Base-by-base conservation (phyloP, 257 asterid species). In the Solanum commersonii region DNA sequence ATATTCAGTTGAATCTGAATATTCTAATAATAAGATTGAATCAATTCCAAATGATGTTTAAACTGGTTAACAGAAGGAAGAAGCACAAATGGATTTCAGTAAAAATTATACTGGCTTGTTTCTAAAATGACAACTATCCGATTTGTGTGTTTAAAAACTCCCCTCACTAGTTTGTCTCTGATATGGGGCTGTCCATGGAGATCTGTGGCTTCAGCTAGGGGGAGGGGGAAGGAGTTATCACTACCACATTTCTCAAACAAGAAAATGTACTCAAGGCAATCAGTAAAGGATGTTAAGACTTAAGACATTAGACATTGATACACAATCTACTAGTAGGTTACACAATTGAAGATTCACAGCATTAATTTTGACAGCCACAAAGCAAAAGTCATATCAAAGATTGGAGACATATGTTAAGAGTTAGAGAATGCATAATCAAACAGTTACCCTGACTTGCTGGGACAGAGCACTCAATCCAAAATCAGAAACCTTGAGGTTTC, bases 401-500 rank as follows among this genome's bases (percentile, higher is more conserved):
- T 18, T 46, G 42, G 68, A 9, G 40, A 46, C 68, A 29, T 15
- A 81, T 44, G 25, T 44, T 4, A 79, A 46, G 40, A 29, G 72
- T 31, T 73, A 2, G 70, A 59, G 34, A 85, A 67, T 31, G 27
- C 37, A 34, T 34, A 34, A 34, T 34, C 37, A 34, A 23, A 89
- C 65, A 89, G 63, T 90, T 93, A 96, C 99, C 98, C 94, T 92
- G 93, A 95, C 95, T 95, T 96, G 98, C 92, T 94, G 98, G 90
- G 98, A 96, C 65, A 96, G 94, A 88, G 99, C 99, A 92, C 99
- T 95, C 88, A 96, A 91, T 25, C 99, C 99, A 88, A 95, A 96
- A 91, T 96, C 99, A 35, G 99, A 96, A 89, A 96, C 95, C 89
- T 95, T 96, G 88, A 96, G 98, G 89, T 94, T 93, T 83, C 99